phyloP scores from a whole-genome alignment of 73 alveolate species.

The Effrenium voratum region DNA sequence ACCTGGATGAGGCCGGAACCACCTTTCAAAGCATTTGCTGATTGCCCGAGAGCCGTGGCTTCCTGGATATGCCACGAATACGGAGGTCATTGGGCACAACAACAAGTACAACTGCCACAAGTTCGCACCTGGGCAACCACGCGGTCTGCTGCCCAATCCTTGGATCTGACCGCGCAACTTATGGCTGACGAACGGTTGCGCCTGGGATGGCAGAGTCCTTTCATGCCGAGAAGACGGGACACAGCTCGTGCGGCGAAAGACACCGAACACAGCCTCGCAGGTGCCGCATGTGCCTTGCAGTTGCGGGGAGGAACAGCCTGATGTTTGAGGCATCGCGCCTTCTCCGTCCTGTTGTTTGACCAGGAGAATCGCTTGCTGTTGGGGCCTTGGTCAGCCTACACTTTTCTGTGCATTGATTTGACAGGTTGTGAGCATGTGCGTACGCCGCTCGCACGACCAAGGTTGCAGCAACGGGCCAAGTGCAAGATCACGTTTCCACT shows the following conservation, averaged over 20 bases:
- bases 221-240: no score
- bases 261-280: no score
- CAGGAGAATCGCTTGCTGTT: conserved; percentile 60
- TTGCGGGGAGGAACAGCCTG: not conserved
- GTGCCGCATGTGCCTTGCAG: no score
- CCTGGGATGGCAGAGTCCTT: no score
- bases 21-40: not conserved
- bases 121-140: conserved; percentile 80
- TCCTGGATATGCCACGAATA: not conserved
- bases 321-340: conserved; percentile 56
- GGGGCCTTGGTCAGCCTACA: not conserved
- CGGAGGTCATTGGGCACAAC: conserved; percentile 83
- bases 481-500: conserved; percentile 73
- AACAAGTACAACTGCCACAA: conserved; percentile 88
- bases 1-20: conserved; percentile 47
- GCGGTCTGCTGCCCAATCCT: conserved; percentile 25
- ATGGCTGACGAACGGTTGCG: not conserved
- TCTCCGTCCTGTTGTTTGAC: conserved; percentile 45
- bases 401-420: not conserved
- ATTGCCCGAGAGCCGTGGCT: not conserved
- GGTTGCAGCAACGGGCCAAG: conserved; percentile 67
- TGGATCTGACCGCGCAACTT: no score
- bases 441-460: not conserved
- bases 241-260: no score
- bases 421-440: not conserved